Percentiles rank a stretch among this genome's conserved stretches.
phyloP scores from a whole-genome alignment of 352 stramenopile genomes.

The Globisporangium perplexum region DNA sequence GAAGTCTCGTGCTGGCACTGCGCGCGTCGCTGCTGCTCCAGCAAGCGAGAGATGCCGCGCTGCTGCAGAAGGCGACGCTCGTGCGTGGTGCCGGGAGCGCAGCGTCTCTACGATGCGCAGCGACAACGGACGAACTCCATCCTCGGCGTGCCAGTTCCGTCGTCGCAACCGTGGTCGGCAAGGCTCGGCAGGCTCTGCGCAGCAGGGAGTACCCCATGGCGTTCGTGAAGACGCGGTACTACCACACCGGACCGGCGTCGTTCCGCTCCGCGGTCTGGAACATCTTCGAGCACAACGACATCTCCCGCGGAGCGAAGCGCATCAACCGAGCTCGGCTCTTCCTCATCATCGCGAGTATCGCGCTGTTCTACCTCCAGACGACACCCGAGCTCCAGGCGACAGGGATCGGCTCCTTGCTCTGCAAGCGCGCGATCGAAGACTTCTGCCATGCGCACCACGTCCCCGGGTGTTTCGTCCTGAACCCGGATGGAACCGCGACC shows the following conservation, averaged over 20 bases:
- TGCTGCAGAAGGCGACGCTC: no score
- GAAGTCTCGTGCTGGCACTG: conserved; percentile 1
- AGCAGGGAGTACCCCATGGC: conserved; percentile 7
- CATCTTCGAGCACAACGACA: conserved; percentile 37
- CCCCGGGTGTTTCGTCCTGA: conserved; percentile 31
- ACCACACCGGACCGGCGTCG: conserved; percentile 19
- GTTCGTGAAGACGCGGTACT: conserved; percentile 18
- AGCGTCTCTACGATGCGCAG: neutral
- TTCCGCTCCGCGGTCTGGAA: conserved; percentile 35
- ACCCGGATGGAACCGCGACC: conserved; percentile 14
- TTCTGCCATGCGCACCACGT: conserved; percentile 29
- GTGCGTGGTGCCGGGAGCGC: neutral
- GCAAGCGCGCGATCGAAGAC: conserved; percentile 28
- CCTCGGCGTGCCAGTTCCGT: conserved; percentile 6
- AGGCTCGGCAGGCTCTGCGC: conserved; percentile 21
- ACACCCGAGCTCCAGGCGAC: conserved; percentile 46
- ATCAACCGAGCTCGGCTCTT: conserved; percentile 28
- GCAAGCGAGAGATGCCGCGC: neutral
- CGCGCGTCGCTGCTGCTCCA: conserved; percentile 7
- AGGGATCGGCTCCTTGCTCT: conserved; percentile 28
- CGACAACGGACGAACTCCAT: neutral
- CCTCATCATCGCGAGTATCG: conserved; percentile 36
- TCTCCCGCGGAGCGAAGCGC: conserved; percentile 14
- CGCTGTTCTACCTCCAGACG: conserved; percentile 49
- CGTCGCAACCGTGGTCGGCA: conserved; percentile 13